phyloP scores from a whole-genome alignment of 345 rosid genomes.

The Murraya koenigii region DNA sequence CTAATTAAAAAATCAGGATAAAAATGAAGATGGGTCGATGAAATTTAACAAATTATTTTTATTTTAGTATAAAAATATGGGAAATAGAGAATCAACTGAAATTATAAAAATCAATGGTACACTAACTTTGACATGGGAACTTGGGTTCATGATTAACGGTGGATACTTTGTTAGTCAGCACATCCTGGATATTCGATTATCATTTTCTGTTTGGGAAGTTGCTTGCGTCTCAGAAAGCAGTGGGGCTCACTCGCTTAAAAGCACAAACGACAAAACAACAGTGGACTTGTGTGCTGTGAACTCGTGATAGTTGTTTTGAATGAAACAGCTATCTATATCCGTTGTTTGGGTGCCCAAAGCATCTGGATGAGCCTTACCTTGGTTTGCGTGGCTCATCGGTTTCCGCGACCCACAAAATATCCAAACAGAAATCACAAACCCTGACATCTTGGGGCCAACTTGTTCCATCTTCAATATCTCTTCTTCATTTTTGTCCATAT shows the following conservation, averaged over 20 bases:
- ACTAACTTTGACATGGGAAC: too few species aligned
- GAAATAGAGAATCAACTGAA: too few species aligned
- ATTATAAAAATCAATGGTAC: too few species aligned
- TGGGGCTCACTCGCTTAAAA: neutral
- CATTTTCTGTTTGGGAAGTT: neutral
- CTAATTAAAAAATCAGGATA: too few species aligned
- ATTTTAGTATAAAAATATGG: too few species aligned
- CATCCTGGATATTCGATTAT: too few species aligned
- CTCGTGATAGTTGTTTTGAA: neutral
- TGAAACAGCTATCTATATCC: neutral
- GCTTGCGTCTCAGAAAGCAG: neutral
- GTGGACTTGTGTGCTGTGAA: neutral
- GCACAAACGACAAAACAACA: slow-evolving; percentile 7
- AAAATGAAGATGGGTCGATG: too few species aligned
- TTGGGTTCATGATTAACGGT: too few species aligned
- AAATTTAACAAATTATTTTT: too few species aligned
- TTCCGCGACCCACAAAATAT: slow-evolving; percentile 29
- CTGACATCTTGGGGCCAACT: slow-evolving; percentile 9
- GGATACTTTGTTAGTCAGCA: too few species aligned
- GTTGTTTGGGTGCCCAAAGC: neutral
- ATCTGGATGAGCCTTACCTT: neutral
- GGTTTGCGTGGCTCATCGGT: slow-evolving; percentile 37
- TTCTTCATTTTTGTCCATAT: neutral
- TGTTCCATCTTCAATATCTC: neutral
- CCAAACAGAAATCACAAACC: neutral